Percentiles rank a stretch among this genome's conserved stretches.
Conservation (phyloP, 768 basidiomycete genomes). For the Boletus reticulatus region DNA sequence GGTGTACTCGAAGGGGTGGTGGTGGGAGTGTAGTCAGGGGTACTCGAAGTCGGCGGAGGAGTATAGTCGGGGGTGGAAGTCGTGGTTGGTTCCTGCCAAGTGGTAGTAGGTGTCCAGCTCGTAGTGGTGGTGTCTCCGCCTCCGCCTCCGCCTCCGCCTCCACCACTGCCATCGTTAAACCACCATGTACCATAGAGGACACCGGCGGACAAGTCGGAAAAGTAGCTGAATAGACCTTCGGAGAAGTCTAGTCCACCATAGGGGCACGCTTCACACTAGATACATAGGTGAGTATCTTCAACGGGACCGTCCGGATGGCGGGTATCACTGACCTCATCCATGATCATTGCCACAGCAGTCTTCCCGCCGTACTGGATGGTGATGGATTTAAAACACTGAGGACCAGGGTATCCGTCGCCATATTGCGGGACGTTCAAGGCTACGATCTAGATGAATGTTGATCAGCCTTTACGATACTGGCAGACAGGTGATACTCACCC, state of each 20-base stretch:
- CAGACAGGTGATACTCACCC: conserved; percentile 33
- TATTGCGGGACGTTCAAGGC: conserved; percentile 54
- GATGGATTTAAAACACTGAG: conserved; percentile 59
- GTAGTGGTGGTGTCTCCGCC: conserved; percentile 13
- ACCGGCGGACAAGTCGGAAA: conserved; percentile 47
- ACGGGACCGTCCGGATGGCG: background rate
- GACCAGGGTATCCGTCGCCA: conserved; percentile 60
- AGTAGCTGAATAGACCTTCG: conserved; percentile 61
- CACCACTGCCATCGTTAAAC: conserved; percentile 38
- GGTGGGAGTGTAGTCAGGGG: conserved; percentile 16
- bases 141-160: conserved; percentile 26
- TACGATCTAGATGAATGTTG: conserved; percentile 42
- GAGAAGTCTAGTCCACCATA: conserved; percentile 68
- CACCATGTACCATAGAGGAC: conserved; percentile 64
- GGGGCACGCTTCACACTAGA: conserved; percentile 66
- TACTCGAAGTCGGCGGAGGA: conserved; percentile 13
- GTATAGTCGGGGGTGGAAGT: conserved; percentile 23
- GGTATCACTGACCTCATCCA: conserved; percentile 51
- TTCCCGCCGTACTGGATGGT: conserved; percentile 62
- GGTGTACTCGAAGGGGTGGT: conserved; percentile 24
- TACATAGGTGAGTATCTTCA: background rate
- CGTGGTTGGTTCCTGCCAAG: conserved; percentile 21
- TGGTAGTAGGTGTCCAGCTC: conserved; percentile 13
- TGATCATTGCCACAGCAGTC: conserved; percentile 53
- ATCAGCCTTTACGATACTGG: conserved; percentile 1